Conservation (phyloP, 2,329 filamentous ascomycete genomes). For the Cucurbitaria berberidis region DNA sequence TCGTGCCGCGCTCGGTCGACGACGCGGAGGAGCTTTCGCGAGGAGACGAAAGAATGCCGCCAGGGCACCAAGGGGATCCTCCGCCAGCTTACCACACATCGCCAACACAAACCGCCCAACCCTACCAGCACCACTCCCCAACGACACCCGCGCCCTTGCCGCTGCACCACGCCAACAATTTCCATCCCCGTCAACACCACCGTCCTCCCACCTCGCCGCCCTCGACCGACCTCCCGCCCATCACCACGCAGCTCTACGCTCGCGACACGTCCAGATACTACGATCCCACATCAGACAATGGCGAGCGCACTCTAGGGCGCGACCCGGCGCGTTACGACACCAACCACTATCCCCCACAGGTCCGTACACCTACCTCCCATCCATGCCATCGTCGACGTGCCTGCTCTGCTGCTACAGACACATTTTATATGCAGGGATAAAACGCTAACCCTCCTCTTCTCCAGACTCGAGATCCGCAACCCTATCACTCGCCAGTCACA, state of each 20-base stretch:
- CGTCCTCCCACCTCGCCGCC: slow-evolving; percentile 35
- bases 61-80: slow-evolving; percentile 43
- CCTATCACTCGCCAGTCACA: slow-evolving; percentile 47
- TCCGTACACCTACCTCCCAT: slow-evolving; percentile 21
- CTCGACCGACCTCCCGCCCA: slow-evolving; percentile 49
- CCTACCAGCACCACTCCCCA: slow-evolving; percentile 45
- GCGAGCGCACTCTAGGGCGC: slow-evolving; percentile 42
- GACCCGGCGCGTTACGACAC: slow-evolving; percentile 43
- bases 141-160: slow-evolving; percentile 43
- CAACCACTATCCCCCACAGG: slow-evolving; percentile 42
- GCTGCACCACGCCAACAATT: slow-evolving; percentile 30
- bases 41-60: slow-evolving; percentile 42
- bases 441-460: slow-evolving; percentile 29
- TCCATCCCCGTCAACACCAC: slow-evolving; percentile 37
- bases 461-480: slow-evolving; percentile 45
- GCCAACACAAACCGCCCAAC: slow-evolving; percentile 46
- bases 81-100: slow-evolving; percentile 45
- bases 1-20: slow-evolving; percentile 38
- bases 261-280: slow-evolving; percentile 56
- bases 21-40: slow-evolving; percentile 36
- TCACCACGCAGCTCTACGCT: slow-evolving; percentile 47
- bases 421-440: slow-evolving; percentile 19
- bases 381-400: slow-evolving; percentile 1
- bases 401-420: no score
- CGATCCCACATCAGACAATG: slow-evolving; percentile 57